Conservation (phyloP, 805 yeast genomes). For the Cyberlindnera xylosilytica region DNA sequence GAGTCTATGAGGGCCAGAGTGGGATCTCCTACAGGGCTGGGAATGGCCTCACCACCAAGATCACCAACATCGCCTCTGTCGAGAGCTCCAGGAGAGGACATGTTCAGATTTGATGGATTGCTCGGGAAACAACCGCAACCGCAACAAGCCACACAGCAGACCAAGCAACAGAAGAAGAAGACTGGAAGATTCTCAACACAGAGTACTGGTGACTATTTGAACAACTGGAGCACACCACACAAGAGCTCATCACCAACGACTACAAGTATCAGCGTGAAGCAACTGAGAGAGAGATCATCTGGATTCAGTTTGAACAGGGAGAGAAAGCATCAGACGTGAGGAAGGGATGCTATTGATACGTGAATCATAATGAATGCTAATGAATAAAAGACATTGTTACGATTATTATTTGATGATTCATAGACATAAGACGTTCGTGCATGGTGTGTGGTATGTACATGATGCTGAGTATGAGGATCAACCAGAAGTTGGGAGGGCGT, state of each 20-base stretch:
- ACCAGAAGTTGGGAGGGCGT: conserved; percentile 29
- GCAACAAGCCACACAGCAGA: conserved; percentile 2
- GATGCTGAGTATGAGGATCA: conserved; percentile 3
- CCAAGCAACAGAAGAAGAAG: conserved; percentile 16
- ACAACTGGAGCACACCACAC: conserved; percentile 19
- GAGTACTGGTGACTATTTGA: conserved; percentile 17
- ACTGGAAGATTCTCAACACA: conserved; percentile 20
- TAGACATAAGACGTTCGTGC: background rate
- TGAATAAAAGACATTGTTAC: no score
- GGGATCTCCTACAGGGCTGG: conserved; percentile 9
- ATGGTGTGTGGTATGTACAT: conserved; percentile 1
- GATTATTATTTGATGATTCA: no score
- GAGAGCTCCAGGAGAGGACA: conserved; percentile 36
- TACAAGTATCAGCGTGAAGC: conserved; percentile 6
- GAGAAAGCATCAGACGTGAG: conserved; percentile 7
- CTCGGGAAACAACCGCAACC: conserved; percentile 25
- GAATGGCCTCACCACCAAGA: conserved; percentile 8
- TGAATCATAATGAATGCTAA: no score
- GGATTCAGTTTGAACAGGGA: conserved; percentile 25
- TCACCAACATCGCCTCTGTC: conserved; percentile 30
- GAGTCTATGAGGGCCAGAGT: conserved; percentile 12
- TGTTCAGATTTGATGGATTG: conserved; percentile 40
- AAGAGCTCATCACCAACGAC: conserved; percentile 9
- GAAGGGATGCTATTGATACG: background rate
- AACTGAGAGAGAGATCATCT: conserved; percentile 24